phyloP scores from a whole-genome alignment of 306 rosid genomes.

The Alnus glutinosa region DNA sequence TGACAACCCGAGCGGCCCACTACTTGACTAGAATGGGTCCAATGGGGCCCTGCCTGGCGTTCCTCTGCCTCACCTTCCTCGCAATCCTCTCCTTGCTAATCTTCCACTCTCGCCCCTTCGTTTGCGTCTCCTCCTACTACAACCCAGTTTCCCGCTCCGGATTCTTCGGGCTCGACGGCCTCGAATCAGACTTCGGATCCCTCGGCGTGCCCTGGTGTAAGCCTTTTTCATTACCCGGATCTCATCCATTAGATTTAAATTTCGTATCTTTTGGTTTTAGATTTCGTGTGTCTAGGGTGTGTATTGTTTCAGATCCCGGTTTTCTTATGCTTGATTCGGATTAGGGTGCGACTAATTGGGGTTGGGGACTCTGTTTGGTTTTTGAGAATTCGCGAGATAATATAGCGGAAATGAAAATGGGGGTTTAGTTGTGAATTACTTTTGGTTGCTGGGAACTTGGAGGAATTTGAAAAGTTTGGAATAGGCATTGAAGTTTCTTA shows the following conservation, averaged over 20 bases:
- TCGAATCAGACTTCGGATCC: conserved; percentile 85
- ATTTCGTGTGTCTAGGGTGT: neutral
- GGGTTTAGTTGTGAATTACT: neutral
- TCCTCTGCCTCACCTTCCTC: conserved; percentile 38
- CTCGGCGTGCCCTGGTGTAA: conserved; percentile 99
- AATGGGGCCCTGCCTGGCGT: conserved; percentile 41
- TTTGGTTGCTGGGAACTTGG: neutral
- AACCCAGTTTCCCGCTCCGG: conserved; percentile 60
- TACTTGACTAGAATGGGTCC: conserved; percentile 52
- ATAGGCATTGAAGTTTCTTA: neutral
- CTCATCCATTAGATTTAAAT: conserved; percentile 7
- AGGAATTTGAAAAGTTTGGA: neutral
- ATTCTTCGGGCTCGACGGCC: conserved; percentile 69
- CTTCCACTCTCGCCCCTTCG: conserved; percentile 67
- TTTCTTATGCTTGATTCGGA: neutral
- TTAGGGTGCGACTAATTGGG: neutral
- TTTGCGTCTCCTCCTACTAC: conserved; percentile 59
- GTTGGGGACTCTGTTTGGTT: neutral
- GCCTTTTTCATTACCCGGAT: conserved; percentile 33
- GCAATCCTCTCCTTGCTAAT: conserved; percentile 40
- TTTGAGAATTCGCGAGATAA: neutral
- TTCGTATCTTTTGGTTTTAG: neutral
- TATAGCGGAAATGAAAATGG: neutral
- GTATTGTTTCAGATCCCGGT: neutral
- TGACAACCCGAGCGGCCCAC: conserved; percentile 48